Evolutionary conservation across 179 eudicot genomes (phyloP), one percentile per base, ranked within the genome.

Genomic region (Actinidia arguta): DNA sequence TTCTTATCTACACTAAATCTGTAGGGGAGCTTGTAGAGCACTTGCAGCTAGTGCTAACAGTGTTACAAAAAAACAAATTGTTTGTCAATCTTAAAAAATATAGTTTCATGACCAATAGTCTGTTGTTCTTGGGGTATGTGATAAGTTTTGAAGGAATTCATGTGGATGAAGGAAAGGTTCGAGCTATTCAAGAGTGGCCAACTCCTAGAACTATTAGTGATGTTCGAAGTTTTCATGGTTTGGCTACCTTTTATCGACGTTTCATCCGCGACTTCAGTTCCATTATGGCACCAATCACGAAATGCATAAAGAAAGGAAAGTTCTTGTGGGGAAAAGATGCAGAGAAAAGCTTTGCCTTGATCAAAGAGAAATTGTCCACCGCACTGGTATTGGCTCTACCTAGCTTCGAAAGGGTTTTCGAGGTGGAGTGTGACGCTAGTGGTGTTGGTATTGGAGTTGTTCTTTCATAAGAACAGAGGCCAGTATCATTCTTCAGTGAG

Each of bases 241-340:
- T 31, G 36, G 36, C 36, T 31, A 31, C 36, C 36, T 31, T 31
- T 2, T 31, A 31, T 31, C 36, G 36, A 31, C 36, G 36, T 31
- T 74, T 81, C 47, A 74, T 81, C 10, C 47, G 39, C 1, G 62
- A 63, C 25, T 74, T 81, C 6, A 81, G 78, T 8, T 46, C 36
- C 13, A 62, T 74, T 11, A 16, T 63, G 25, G 74, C 74, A 16
- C 74, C 58, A 31, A 31, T 31, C 36, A 31, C 36, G 36, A 2
- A 31, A 31, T 31, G 36, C 36, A 31, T 31, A 31, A 7, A 81
- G 63, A 81, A 81, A 36, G 73, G 73, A 18, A 18, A 18, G 4
- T 81, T 81, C 14, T 1, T 1, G 11, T 62, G 22, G 72, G 44
- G 16, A 3, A 31, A 46, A 3, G 72, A 11, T 0, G 27, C 5